Conservation (phyloP, 2,329 filamentous ascomycete genomes). For the Aspergillus niger region DNA sequence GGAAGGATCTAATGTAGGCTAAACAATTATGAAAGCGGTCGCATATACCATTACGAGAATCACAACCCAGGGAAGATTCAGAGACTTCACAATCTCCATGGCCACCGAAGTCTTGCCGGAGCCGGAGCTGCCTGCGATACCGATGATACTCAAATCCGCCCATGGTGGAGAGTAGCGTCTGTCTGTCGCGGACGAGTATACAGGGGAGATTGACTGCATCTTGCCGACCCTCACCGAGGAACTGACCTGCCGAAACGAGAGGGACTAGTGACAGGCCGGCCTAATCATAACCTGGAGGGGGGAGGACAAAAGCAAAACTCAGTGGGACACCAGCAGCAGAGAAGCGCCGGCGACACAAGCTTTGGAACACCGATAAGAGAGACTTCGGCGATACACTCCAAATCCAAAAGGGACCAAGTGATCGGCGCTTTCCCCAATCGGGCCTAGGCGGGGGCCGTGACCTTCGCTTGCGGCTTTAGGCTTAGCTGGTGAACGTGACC, state of each 20-base stretch:
- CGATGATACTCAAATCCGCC: conserved; percentile 95
- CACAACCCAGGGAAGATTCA: conserved; percentile 96
- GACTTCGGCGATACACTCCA: background rate
- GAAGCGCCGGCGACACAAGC: background rate
- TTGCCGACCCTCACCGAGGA: conserved; percentile 13
- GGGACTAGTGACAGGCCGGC: background rate
- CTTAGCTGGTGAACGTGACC: conserved; percentile 20
- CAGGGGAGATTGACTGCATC: conserved; percentile 44
- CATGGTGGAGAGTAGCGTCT: conserved; percentile 91
- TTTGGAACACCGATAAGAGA: conserved; percentile 4
- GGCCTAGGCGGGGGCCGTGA: conserved; percentile 31
- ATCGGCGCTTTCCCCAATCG: conserved; percentile 22
- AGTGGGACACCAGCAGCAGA: background rate
- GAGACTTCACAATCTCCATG: conserved; percentile 81
- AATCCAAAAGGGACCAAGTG: background rate
- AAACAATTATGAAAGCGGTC: conserved; percentile 6
- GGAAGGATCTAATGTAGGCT: background rate
- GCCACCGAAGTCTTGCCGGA: conserved; percentile 95
- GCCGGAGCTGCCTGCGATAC: conserved; percentile 90
- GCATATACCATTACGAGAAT: conserved; percentile 87
- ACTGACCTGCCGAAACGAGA: conserved; percentile 3
- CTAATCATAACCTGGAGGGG: conserved; percentile 4
- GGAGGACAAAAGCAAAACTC: background rate
- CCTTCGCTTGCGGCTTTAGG: conserved; percentile 34
- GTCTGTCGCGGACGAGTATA: conserved; percentile 48